Evolutionary conservation across 1,284 basidiomycete genomes (phyloP), one percentile per base, ranked within the genome.

Genomic region (Agaricales sp.): DNA sequence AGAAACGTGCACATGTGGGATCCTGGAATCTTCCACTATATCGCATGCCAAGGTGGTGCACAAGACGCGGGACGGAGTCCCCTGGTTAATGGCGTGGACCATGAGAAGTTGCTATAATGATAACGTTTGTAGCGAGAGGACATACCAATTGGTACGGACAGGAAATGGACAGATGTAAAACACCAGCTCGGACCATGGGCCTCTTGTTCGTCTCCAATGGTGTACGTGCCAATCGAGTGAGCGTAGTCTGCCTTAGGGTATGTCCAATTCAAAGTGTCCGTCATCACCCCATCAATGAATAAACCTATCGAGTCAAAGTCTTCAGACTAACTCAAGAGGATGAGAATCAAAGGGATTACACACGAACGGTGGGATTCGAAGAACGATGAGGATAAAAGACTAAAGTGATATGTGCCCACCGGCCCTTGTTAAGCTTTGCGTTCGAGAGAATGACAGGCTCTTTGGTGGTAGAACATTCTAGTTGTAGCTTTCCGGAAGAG

Each of bases 21-120:
- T 74, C 78, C 57, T 87, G 87, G 60, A 88, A 87, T 26, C 77
- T 78, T 22, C 78, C 81, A 1, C 67, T 68, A 53, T 91, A 90
- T 26, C 82, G 76, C 2, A 86, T 84, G 1, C 85, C 83, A 11
- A 91, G 74, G 57, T 87, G 82, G 57, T 87, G 82, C 19, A 87
- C 72, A 45, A 89, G 71, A 18, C 82, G 73, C 3, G 78, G 77
- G 2, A 87, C 58, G 50, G 83, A 81, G 49, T 87, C 80, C 8
- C 70, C 82, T 82, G 52, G 2, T 45, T n/a, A n/a, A n/a, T n/a
- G n/a, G n/a, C n/a, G n/a, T n/a, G n/a, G n/a, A n/a, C n/a, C n/a
- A n/a, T n/a, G n/a, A n/a, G n/a, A n/a, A n/a, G n/a, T n/a, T n/a
- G n/a, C n/a, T n/a, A n/a, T n/a, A n/a, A n/a, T n/a, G n/a, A n/a